Evolutionary conservation across 768 basidiomycete species (phyloP), one percentile per base, ranked within the genome.

Genomic region (Albatrellus ellisii): DNA sequence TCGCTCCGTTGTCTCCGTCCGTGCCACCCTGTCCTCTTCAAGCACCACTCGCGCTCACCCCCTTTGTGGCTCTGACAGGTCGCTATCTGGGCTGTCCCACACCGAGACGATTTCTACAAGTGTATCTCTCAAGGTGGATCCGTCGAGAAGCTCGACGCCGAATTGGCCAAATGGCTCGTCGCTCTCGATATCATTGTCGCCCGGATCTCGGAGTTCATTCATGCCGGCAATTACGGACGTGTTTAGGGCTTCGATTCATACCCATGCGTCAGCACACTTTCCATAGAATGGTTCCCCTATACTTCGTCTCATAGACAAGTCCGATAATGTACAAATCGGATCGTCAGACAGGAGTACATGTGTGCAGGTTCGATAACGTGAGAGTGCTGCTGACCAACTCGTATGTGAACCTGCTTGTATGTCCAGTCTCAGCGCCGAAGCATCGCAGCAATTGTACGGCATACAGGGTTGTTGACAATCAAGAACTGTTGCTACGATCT

Each of bases 51-150:
- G 47, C 27, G 43, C 42, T 48, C 41, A 42, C 50, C 45, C 2
- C 1, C 26, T 18, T 12, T 12, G 18, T 36, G n/a, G n/a, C n/a
- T 6, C 37, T 38, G 21, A 27, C 34, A 63, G 62, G 49, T 63
- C 31, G 62, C 62, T 12, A 60, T 63, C 42, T 71, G 71, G 39
- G 72, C 68, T 26, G 78, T 73, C 24, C 77, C 82, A 0, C 61
- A 67, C 12, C 75, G 82, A 1, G 56, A 58, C 20, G 72, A 75
- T 32, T 86, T 86, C 54, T 81, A 76, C 47, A 55, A 59, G 4
- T 68, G 71, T 17, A 66, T 86, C n/a, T 65, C 73, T 1, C 67
- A 80, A 41, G 75, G 77, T 1, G 72, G 66, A 1, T 67, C 75
- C 4, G 33, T 61, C 7, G 72, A 75, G 42, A 68, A 70, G 42